Evolutionary conservation across 306 rosid species (phyloP), one percentile per base, ranked within the genome.

Genomic region (Trichosanthes cucumerina): DNA sequence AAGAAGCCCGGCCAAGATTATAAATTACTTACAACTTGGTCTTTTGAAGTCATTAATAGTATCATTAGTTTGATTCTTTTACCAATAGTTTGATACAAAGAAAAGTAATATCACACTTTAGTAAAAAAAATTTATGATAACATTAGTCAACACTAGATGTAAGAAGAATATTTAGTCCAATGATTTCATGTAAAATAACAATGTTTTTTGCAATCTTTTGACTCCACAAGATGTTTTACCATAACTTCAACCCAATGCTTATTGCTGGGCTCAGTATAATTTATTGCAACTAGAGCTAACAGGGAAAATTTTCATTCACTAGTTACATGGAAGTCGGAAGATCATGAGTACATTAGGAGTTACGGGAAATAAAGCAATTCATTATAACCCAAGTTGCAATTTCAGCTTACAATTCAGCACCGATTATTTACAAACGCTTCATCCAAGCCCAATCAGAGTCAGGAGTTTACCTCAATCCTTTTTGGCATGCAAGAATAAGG

Each of bases 401-500:
- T 26, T 18, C 72, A 33, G 47, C 16, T 7, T 34, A 65, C 6
- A 36, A 65, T 16, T 63, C 38, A 14, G 24, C 4, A 7, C 16
- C 46, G 4, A 65, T 36, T 33, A 18, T 65, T 19, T 65, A 19
- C 5, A 62, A 38, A 65, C 14, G 11, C 19, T 65, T 65, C 73
- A 6, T 38, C 43, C 63, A 78, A 31, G 80, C 49, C 68, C 76
- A 76, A 71, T 73, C 65, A 81, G 60, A 49, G 76, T 43, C 41
- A 50, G 69, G 83, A 80, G 80, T 76, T 79, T 81, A 92, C 98
- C 98, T 89, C 78, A 89, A 82, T 64, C 97, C 97, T 87, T 89
- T 95, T 85, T 92, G 97, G 86, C 98, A 95, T 71, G 97, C 96
- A 87, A 95, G 79, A 52, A 95, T 91, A 80, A 95, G 87, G 87